phyloP scores from a whole-genome alignment of 306 rosid species.

The Oemleria cerasiformis region DNA sequence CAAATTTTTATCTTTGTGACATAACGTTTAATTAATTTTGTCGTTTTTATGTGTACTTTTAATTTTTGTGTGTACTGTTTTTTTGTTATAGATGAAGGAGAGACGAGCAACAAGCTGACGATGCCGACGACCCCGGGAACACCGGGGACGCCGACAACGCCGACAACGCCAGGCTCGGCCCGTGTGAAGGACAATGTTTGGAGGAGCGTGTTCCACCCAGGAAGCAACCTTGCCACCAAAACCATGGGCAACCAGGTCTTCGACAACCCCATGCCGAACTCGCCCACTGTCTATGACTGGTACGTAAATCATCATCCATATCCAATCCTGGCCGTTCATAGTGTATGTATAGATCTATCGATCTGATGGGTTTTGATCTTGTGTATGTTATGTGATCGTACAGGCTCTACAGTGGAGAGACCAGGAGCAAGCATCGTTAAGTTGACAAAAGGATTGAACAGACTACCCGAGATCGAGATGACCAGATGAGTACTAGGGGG shows the following conservation, averaged over 20 bases:
- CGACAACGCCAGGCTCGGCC: slow-evolving; percentile 45
- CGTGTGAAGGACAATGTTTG: slow-evolving; percentile 73
- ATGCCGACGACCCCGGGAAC: slow-evolving; percentile 46
- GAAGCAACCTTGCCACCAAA: slow-evolving; percentile 78
- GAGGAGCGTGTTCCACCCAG: slow-evolving; percentile 98
- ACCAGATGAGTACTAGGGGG: neutral
- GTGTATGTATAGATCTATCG: neutral
- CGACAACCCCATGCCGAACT: slow-evolving; percentile 82
- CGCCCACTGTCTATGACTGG: slow-evolving; percentile 97
- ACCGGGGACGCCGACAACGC: slow-evolving; percentile 40
- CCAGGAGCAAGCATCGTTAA: slow-evolving; percentile 65
- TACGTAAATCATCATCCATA: slow-evolving; percentile 13
- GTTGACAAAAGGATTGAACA: neutral
- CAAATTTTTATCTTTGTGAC: neutral
- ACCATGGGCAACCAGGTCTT: slow-evolving; percentile 55
- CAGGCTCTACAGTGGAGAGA: slow-evolving; percentile 87
- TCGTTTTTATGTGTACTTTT: neutral
- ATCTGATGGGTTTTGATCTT: neutral
- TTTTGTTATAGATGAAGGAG: slow-evolving; percentile 34
- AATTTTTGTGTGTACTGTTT: neutral
- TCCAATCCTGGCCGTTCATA: neutral
- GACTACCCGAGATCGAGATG: neutral
- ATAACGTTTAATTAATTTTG: neutral
- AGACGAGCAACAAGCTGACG: slow-evolving; percentile 44
- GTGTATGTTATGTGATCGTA: slow-evolving; percentile 19